Base-by-base conservation (phyloP, 106 monocot species). In the Posidonia australis region DNA sequence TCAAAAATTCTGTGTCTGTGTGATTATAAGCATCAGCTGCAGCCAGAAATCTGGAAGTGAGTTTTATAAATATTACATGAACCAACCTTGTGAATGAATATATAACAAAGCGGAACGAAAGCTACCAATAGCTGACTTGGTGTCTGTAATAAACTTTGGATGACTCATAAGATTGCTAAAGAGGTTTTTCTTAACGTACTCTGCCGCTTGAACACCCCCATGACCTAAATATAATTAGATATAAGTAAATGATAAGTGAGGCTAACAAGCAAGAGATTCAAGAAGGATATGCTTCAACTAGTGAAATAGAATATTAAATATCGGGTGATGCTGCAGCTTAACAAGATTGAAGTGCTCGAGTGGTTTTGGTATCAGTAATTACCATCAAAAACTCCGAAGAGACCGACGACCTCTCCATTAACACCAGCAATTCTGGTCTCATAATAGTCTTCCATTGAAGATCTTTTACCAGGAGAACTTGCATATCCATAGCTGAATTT, bases 401-500 rank as follows among this genome's bases (percentile, higher is more conserved):
- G 46, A 14, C 74, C 74, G 24, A 75, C 61, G 51, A 53, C 62
- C 41, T 75, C 67, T 52, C 74, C 74, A 21, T 68, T 60, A 22
- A 75, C 52, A 54, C 74, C 67, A 27, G 67, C 74, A 30, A 75
- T 68, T 68, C 74, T 75, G 1, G 74, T 75, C 6, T 75, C 74
- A 45, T 68, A 68, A 27, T 51, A 75, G 28, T 75, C 74, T 42
- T 75, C 74, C 74, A 75, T 75, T 13, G 74, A 75, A 52, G 74
- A 53, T 27, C 74, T 61, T 62, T 62, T 75, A 13, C 74, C 74
- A 3, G 60, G 74, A 44, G 51, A 75, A 51, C 74, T 75, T 51
- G 74, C 74, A 61, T 75, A 75, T 45, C 74, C 74, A 54, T 75
- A 75, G 62, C 74, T 75, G 43, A 75, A 75, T 48, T 75, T 75